Evolutionary conservation across 2,329 filamentous ascomycete species (phyloP), one percentile per base, ranked within the genome.

Genomic region (Colletotrichum somersetense): DNA sequence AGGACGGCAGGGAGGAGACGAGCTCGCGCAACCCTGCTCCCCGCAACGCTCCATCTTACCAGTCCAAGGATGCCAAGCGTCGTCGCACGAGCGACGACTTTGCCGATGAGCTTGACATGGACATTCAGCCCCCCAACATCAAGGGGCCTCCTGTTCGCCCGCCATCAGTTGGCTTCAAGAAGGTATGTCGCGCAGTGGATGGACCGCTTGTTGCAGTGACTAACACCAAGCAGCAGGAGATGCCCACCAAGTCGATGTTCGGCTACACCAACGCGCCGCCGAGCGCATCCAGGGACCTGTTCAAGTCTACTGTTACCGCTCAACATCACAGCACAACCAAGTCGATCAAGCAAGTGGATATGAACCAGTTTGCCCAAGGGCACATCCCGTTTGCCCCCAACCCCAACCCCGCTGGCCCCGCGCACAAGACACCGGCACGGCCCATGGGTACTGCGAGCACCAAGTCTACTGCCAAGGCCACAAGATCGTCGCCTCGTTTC

Each of bases 121-220:
- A 89, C 68, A 87, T 89, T 52, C 86, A 89, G 57, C 87, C 89
- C 55, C 83, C 82, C 35, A 86, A 84, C 70, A 87, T 95, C 76
- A 96, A 95, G 84, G 93, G 92, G 18, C 93, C 94, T 64, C 94
- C 95, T 7, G 94, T 97, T 75, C 91, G 95, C 71, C 94, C 95
- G 73, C 70, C 70, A 16, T 97, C 94, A 2, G 91, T 88, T 61
- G 86, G 84, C 46, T 84, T 87, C 77, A 90, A 89, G 81, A 95
- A 94, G 88, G 91, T 93, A 83, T 82, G 85, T 67, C 7, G 62
- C 71, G 14, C 56, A 46, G 16, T 30, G n/a, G 12, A 18, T 12
- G 40, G 3, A 8, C 11, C 23, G 1, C 5, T 46, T n/a, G 8
- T 40, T 53, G 57, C 18, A 52, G 20, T 35, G 23, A 26, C 71